Percentiles rank a stretch among this genome's conserved stretches.
Conservation (phyloP, 176 grass and related monocot genomes). For the Saccharum officinarum region DNA sequence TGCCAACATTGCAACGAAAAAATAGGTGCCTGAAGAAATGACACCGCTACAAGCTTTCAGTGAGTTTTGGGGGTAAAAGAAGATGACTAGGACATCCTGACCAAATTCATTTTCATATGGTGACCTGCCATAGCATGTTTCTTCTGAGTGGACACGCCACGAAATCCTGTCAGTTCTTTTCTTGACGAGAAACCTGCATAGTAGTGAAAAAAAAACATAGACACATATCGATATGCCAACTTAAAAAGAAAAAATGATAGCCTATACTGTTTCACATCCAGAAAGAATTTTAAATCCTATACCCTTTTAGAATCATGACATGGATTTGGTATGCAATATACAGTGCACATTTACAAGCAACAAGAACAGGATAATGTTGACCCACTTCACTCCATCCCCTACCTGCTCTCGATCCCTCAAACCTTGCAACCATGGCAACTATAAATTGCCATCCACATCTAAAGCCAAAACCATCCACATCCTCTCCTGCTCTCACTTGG, state of each 20-base stretch:
- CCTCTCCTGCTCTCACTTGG: slow-evolving; percentile 19
- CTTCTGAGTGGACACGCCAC: background rate
- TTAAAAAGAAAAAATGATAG: background rate
- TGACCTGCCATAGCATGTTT: background rate
- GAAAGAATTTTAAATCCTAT: background rate
- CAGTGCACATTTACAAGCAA: slow-evolving; percentile 2
- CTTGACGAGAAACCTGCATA: background rate
- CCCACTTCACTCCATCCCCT: background rate
- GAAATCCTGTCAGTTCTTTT: background rate
- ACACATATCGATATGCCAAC: background rate
- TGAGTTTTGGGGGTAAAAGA: background rate
- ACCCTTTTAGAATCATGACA: slow-evolving; percentile 6
- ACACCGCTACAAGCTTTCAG: background rate
- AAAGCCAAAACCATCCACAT: slow-evolving; percentile 42
- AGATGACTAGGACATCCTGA: background rate
- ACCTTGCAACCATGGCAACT: slow-evolving; percentile 28
- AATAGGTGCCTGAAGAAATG: background rate
- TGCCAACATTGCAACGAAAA: background rate
- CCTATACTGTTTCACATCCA: background rate
- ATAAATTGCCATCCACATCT: slow-evolving; percentile 39
- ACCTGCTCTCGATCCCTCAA: slow-evolving; percentile 31
- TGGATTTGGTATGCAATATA: slow-evolving; percentile 4
- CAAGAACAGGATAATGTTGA: background rate
- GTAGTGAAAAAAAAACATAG: background rate
- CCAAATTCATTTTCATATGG: background rate